Base-by-base conservation (phyloP, 2,329 filamentous ascomycete species). In the Knufia petricola region DNA sequence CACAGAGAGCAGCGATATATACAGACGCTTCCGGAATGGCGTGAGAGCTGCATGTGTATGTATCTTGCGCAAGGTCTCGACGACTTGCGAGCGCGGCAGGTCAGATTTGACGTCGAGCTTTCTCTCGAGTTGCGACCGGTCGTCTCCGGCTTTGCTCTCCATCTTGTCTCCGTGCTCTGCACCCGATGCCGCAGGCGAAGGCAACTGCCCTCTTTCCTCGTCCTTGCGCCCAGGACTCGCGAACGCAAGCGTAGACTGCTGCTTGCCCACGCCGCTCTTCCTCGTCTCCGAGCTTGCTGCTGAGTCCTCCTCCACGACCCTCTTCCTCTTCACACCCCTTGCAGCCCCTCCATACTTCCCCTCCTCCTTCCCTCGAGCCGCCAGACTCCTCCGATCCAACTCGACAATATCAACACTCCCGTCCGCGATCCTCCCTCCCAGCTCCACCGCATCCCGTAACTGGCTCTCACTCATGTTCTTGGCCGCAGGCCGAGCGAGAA, bases 1-100 rank as follows among this genome's bases (percentile, higher is more conserved):
- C 51, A 94, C 85, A 60, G 87, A 84, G 60, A 83, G 82, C 2
- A 94, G 77, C 3, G 84, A 74, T 1, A 74, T 68, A 69, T 87
- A 90, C 53, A 94, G 74, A 46, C 63, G 65, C 12, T 66, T 65
- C 21, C 72, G 72, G 62, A 73, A 75, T 13, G 69, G 65, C 2
- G 73, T 75, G 17, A 77, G 66, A n/a, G 64, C 61, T 34, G 64
- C 65, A 44, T 73, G 70, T 21, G 61, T 57, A 23, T 63, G 59
- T 53, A 75, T 72, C 46, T 67, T 65, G 19, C 57, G 57, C 39
- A 73, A 65, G 21, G 61, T 51, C 17, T 17, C 42, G 10, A 48
- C 28, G 10, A 56, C 19, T 13, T 50, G 41, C 34, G 38, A 32
- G n/a, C 20, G 19, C 9, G 44, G 28, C 13, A 38, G 21, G 13